Base-by-base conservation (phyloP, 345 rosid species). In the Acer saccharum region DNA sequence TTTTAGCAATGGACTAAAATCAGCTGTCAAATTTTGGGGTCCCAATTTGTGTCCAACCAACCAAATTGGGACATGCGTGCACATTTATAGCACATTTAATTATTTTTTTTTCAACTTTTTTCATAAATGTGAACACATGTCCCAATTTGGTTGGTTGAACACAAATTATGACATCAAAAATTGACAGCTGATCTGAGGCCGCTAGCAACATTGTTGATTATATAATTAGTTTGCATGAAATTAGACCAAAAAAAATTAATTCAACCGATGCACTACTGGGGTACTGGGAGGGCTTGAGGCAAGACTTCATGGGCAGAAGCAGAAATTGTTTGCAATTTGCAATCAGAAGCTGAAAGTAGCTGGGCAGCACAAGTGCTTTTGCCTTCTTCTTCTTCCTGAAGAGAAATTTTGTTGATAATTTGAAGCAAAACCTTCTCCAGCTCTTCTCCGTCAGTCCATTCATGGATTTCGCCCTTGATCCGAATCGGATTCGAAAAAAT, bases 361-460 rank as follows among this genome's bases (percentile, higher is more conserved):
- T 76, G 80, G n/a, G 23, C n/a, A 25, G 62, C 73, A 41, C 66
- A 17, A 18, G 16, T 65, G 48, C 8, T 39, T 9, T 44, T 44
- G 23, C 12, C 12, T 50, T 25, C 68, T 10, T 50, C 68, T 10
- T 78, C 84, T 35, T 4, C 39, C 62, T 81, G 84, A n/a, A 39
- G 14, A 9, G 68, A 39, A 65, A 84, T 71, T 61, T n/a, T 65
- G 21, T 57, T 48, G 54, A 95, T 79, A 8, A 84, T 60, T 71
- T 78, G 83, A 2, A 89, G 43, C 71, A 95, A 65, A 18, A 84
- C 64, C 6, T 54, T 69, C 77, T 93, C 95, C 10, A 90, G 79
- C 50, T 87, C 89, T 72, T 86, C 90, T 0, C 98, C 98, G 23
- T 92, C 91, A 7, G 80, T 82, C 98, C 98, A 95, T 65, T 86